Percentiles rank a stretch among this genome's conserved stretches.
These are phyloP conservation scores for Trametes coccinea DNA, from an alignment of 768 basidiomycete genomes.

Conservation along the genomic window DNA sequence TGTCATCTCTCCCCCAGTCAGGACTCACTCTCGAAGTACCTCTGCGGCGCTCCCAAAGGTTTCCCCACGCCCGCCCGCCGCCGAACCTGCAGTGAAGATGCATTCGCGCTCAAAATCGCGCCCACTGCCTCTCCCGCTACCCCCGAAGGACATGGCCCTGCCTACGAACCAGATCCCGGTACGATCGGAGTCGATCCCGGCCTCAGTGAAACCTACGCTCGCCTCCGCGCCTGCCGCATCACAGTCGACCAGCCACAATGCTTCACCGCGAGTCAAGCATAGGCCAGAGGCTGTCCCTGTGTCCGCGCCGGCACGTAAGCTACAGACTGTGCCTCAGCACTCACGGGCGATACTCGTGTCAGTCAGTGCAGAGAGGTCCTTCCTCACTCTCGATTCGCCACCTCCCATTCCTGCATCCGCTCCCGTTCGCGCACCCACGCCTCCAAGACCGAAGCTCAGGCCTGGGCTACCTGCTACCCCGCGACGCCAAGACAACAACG, in stretches of 20 bases:
- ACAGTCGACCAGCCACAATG: not conserved
- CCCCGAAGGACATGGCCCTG: not conserved
- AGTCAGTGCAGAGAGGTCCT: not conserved
- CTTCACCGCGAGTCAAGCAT: not conserved
- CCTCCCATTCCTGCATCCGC: not conserved
- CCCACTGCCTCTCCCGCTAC: conserved; percentile 1
- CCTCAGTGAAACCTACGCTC: not conserved
- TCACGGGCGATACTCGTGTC: not conserved
- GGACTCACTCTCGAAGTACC: conserved; percentile 7
- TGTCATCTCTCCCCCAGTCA: conserved; percentile 9
- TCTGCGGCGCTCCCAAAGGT: not conserved
- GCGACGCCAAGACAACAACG: conserved; percentile 4
- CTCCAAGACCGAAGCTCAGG: conserved; percentile 5
- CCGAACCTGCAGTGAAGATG: not conserved
- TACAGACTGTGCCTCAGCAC: not conserved
- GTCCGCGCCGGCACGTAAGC: not conserved
- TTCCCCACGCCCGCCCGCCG: not conserved
- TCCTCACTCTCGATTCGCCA: not conserved
- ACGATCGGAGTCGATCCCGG: conserved; percentile 1
- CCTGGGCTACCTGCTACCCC: conserved; percentile 5
- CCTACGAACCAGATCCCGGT: not conserved
- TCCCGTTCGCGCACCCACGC: conserved; percentile 11
- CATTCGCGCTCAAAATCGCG: conserved; percentile 3
- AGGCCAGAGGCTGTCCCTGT: not conserved
- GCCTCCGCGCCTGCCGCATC: conserved; percentile 2